These are phyloP conservation scores for Camelina neglecta DNA, from an alignment of 345 rosid genomes.

Conservation along the genomic window DNA sequence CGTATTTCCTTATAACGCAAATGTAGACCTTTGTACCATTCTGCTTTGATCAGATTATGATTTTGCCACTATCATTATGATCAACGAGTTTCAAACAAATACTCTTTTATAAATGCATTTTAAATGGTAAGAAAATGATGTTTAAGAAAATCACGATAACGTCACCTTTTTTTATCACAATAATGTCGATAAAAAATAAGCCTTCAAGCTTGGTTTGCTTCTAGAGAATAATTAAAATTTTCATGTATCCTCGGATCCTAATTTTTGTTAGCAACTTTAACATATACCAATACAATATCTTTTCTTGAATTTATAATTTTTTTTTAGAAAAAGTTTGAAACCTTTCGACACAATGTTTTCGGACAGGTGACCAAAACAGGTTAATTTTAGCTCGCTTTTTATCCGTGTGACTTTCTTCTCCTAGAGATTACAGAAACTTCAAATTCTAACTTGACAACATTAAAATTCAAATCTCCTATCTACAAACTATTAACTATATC, in stretches of 20 bases:
- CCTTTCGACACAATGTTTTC: not conserved
- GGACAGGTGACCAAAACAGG: not conserved
- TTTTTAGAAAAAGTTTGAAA: too few species aligned
- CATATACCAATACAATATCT: too few species aligned
- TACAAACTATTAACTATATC: not conserved
- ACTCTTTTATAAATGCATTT: not conserved
- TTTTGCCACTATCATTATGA: not conserved
- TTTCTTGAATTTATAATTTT: too few species aligned
- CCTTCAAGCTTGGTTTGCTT: too few species aligned
- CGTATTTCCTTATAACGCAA: not conserved
- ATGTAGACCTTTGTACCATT: not conserved
- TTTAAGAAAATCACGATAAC: not conserved
- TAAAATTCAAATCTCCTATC: not conserved
- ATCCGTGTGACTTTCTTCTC: not conserved
- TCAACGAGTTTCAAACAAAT: not conserved
- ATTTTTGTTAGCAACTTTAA: too few species aligned
- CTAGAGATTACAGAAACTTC: not conserved
- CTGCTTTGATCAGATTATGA: not conserved
- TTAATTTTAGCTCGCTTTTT: not conserved
- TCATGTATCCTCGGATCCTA: too few species aligned
- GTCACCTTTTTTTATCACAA: not conserved
- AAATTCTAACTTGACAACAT: not conserved
- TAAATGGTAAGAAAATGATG: not conserved
- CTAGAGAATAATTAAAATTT: too few species aligned
- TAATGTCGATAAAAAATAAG: too few species aligned